Evolutionary conservation across 2,329 filamentous ascomycete genomes (phyloP).

Genomic region (Aspergillus novofumigatus): DNA sequence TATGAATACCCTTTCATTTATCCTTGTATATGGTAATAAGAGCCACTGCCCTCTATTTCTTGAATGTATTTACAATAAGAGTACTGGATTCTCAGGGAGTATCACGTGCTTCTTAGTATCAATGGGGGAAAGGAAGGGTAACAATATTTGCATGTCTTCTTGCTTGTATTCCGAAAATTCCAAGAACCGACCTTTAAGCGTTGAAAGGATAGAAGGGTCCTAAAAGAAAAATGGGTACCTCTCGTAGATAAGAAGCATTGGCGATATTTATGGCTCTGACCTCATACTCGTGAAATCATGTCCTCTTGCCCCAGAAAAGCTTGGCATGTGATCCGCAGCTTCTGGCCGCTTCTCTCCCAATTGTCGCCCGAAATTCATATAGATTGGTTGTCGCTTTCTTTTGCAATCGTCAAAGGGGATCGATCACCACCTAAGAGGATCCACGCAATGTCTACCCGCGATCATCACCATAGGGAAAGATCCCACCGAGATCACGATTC

Average conservation of each 20-base stretch:
- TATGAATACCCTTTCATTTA: constrained; percentile 4
- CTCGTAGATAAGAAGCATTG: background rate
- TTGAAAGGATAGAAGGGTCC: background rate
- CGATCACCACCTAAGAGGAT: background rate
- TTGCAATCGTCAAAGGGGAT: no score
- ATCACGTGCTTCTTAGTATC: background rate
- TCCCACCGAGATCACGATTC: constrained; percentile 22
- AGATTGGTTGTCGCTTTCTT: background rate
- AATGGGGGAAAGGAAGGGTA: background rate
- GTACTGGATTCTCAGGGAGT: background rate
- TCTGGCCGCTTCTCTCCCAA: background rate
- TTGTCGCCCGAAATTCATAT: background rate
- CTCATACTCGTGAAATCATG: background rate
- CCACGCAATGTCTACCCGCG: constrained; percentile 5
- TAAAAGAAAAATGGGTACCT: no score
- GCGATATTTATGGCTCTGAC: background rate
- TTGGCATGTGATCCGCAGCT: background rate
- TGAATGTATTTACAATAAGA: constrained; percentile 21
- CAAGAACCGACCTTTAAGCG: background rate
- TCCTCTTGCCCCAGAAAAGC: background rate
- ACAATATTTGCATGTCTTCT: background rate
- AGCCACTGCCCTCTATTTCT: constrained; percentile 4
- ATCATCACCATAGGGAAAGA: constrained; percentile 4
- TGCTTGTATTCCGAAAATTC: background rate
- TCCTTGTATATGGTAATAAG: background rate